Evolutionary conservation across 768 basidiomycete species (phyloP), one percentile per base, ranked within the genome.

Genomic region (Pleurotus giganteus): DNA sequence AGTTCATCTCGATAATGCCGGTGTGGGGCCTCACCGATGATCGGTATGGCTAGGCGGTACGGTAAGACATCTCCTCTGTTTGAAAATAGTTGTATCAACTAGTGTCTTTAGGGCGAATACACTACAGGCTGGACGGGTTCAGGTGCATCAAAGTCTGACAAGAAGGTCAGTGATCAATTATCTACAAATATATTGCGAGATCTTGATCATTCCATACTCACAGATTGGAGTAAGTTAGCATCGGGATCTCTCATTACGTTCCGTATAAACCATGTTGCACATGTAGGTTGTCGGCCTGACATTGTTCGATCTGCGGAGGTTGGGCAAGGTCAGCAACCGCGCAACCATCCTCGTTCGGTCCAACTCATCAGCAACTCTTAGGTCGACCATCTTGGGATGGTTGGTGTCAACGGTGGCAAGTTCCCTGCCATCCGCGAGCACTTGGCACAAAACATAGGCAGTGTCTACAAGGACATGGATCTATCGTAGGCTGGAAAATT

Each of bases 141-240:
- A 32, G 94, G 94, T n/a, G 91, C 90, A 39, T 95, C 93, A 13
- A 91, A 86, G 65, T 95, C 93, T 4, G 94, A 96, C 74, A 96
- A 96, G 74, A 97, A 94, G 80, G 91, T 89, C 54, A 53, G 74
- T 54, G 11, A 26, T 8, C 28, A 23, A 11, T 24, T 13, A 23
- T 29, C 26, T 27, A 31, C 24, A 37, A 21, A 32, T 39, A 17
- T 11, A 13, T 26, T 19, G 42, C 31, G 27, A 19, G 19, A 47
- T 57, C 31, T 47, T 55, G 34, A 53, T 59, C 11, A 36, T n/a
- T 41, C 29, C 17, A 15, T 17, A 32, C 19, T 42, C 27, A 8
- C 58, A 89, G 88, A 88, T 89, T 63, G 87, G 88, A 50, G 88
- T 88, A 69, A 57, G 84, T 72, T 45, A 12, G 11, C 19, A 56